Base-by-base conservation (phyloP, 2,329 filamentous ascomycete species). In the Akanthomyces dipterigenus region DNA sequence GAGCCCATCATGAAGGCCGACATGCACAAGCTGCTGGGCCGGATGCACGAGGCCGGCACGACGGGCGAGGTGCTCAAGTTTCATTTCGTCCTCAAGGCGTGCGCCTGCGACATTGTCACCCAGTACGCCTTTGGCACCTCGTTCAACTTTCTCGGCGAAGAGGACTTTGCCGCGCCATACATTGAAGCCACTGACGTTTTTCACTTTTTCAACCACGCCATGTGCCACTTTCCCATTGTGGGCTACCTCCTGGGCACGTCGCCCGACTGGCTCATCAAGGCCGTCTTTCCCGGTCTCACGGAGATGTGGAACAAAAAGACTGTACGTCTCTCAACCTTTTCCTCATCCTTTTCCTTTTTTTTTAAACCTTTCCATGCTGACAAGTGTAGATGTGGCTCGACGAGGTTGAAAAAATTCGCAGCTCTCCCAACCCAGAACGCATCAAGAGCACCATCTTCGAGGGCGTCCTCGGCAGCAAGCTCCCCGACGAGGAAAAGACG, bases 361-460 rank as follows among this genome's bases (percentile, higher is more conserved):
- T 3, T 38, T 38, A 4, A 5, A 3, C 16, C 16, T 38, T 38
- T 16, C 14, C 14, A 16, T 16, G 16, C 36, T 38, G 36, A 16
- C 36, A 51, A 11, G 1, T 7, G 5, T n/a, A 55, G 53, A 55
- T 55, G 53, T 55, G 53, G 53, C 38, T 43, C 18, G 53, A 55
- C 38, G 53, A 55, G 26, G 58, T 61, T 40, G 28, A 55, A 45
- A 61, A 61, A 40, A 61, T 61, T n/a, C 38, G 58, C 49, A 48
- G 38, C 58, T 61, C 49, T 31, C 49, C 40, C 24, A 48, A 61
- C 9, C 49, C 49, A 0, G 58, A 61, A 5, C 49, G 45, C 50
- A 55, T 55, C 38, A 55, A 55, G 53, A 45, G 40, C 58, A 61
- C 58, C 50, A 61, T 61, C 22, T 61, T 61, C 34, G 49, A 61